These are phyloP conservation scores for Fusarium robinianum DNA, from an alignment of 2,329 filamentous ascomycete genomes.

Conservation along the genomic window DNA sequence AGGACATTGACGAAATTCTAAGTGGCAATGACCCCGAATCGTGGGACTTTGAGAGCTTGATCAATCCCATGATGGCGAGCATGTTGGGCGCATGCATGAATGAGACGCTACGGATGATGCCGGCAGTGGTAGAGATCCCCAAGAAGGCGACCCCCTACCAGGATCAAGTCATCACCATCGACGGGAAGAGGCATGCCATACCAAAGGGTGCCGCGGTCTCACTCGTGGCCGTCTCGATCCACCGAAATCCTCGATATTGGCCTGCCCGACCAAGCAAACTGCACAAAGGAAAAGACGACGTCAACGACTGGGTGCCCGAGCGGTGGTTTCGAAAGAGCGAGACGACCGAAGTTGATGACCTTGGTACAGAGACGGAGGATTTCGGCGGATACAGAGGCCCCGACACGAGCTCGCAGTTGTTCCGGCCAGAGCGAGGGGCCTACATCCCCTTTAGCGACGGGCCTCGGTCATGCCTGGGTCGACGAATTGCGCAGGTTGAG, in stretches of 20 bases:
- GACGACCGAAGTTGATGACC: conserved; percentile 17
- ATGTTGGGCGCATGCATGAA: conserved; percentile 78
- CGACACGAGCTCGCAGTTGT: conserved; percentile 66
- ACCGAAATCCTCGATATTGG: conserved; percentile 76
- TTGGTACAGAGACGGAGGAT: conserved; percentile 50
- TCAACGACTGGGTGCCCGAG: conserved; percentile 72
- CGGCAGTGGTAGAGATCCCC: conserved; percentile 72
- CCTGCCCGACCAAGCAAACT: conserved; percentile 56
- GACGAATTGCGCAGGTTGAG: conserved; percentile 64
- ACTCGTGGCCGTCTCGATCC: conserved; percentile 59
- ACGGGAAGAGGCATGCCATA: conserved; percentile 61
- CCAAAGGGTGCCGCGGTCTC: conserved; percentile 61
- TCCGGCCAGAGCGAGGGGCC: conserved; percentile 59
- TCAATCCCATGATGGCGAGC: conserved; percentile 68
- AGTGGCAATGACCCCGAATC: conserved; percentile 59
- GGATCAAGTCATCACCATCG: conserved; percentile 62
- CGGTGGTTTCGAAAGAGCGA: conserved; percentile 64
- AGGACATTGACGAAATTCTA: conserved; percentile 69
- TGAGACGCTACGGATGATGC: conserved; percentile 74
- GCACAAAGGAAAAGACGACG: conserved; percentile 54
- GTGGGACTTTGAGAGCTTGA: conserved; percentile 73
- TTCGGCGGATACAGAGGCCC: conserved; percentile 63
- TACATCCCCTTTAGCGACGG: conserved; percentile 65
- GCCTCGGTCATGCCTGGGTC: conserved; percentile 60
- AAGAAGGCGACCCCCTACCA: conserved; percentile 59